Evolutionary conservation across 768 basidiomycete species (phyloP).

Genomic region (Tephrocybe sp.): DNA sequence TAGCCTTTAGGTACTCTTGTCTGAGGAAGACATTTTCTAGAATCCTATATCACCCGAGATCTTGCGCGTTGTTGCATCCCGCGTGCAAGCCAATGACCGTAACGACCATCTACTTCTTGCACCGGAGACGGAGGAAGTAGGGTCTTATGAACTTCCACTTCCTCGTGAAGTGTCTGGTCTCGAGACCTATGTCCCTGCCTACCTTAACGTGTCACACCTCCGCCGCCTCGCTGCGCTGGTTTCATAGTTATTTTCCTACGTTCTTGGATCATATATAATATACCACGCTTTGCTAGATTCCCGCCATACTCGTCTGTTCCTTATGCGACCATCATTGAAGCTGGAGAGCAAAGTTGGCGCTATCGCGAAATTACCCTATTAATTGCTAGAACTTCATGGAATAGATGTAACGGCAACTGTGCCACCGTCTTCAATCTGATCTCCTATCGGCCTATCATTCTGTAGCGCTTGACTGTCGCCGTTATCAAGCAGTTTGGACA

Average conservation of each 20-base stretch:
- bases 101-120: conserved; percentile 95
- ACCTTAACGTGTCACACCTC: conserved; percentile 86
- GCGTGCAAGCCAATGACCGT: conserved; percentile 94
- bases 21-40: conserved; percentile 33
- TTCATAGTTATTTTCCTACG: conserved; percentile 42
- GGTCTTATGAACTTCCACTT: conserved; percentile 89
- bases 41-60: conserved; percentile 98
- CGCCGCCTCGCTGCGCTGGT: conserved; percentile 86
- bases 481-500: conserved; percentile 29
- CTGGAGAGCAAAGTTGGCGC: no score
- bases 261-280: conserved; percentile 37
- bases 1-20: neutral
- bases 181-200: conserved; percentile 95
- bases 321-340: neutral
- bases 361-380: neutral
- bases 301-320: conserved; percentile 29
- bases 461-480: conserved; percentile 27
- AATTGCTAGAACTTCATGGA: neutral
- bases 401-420: conserved; percentile 19
- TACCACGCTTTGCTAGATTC: conserved; percentile 42
- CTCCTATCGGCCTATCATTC: conserved; percentile 47
- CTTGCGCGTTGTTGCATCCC: conserved; percentile 90
- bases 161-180: conserved; percentile 93
- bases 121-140: conserved; percentile 96
- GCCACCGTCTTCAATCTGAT: conserved; percentile 55